phyloP scores from a whole-genome alignment of 306 rosid species.

The Trifolium fragiferum region DNA sequence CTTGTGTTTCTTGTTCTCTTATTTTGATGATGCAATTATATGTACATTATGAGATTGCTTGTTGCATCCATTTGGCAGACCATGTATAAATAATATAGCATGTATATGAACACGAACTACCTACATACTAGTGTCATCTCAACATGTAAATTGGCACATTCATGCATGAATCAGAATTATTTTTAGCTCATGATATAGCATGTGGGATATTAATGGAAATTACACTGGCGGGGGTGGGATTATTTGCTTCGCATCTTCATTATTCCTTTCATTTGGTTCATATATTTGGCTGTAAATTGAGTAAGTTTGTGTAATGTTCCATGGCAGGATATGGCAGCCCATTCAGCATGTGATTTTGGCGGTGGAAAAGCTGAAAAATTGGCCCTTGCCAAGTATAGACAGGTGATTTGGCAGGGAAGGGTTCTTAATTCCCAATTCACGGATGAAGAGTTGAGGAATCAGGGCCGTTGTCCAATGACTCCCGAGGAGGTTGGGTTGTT shows the following conservation, averaged over 20 bases:
- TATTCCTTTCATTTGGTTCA: too few species aligned
- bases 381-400: conserved; percentile 94
- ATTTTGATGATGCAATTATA: conserved; percentile 6
- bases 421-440: conserved; percentile 97
- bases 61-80: not conserved
- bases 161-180: not conserved
- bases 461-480: conserved; percentile 98
- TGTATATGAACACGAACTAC: not conserved
- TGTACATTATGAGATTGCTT: not conserved
- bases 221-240: too few species aligned
- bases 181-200: not conserved
- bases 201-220: too few species aligned
- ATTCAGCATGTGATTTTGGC: conserved; percentile 99
- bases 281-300: conserved; percentile 19
- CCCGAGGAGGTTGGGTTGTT: conserved; percentile 96
- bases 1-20: not conserved
- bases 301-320: conserved; percentile 15
- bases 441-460: conserved; percentile 87
- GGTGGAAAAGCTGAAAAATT: conserved; percentile 92
- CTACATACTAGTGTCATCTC: not conserved
- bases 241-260: too few species aligned
- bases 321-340: conserved; percentile 98
- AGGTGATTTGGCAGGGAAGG: conserved; percentile 96
- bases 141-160: not conserved
- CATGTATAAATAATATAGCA: not conserved